Conservation (phyloP, 2,329 filamentous ascomycete species). For the Pestalotiopsis fici region DNA sequence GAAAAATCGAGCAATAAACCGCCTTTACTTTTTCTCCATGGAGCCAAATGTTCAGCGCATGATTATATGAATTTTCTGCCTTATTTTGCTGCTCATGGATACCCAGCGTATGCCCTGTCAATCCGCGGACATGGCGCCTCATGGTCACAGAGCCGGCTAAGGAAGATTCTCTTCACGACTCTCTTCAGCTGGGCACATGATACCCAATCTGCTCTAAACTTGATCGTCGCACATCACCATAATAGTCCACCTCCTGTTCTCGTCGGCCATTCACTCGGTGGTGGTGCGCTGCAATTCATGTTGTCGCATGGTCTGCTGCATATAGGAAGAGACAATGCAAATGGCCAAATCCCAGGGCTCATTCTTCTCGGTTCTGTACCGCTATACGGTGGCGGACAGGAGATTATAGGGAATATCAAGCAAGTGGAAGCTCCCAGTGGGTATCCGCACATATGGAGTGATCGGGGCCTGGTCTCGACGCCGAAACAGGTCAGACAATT, state of each 20-base stretch:
- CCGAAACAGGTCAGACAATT: conserved; percentile 8
- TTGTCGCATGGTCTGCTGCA: neutral
- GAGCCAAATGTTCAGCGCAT: conserved; percentile 12
- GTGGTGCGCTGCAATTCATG: conserved; percentile 12
- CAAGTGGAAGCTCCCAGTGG: neutral
- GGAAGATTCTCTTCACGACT: conserved; percentile 10
- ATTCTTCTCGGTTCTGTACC: conserved; percentile 13
- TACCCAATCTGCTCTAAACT: neutral
- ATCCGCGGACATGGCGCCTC: conserved; percentile 13
- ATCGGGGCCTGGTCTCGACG: conserved; percentile 8
- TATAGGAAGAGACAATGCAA: neutral
- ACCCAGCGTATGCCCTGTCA: conserved; percentile 12
- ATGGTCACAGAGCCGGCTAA: neutral
- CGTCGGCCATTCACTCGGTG: conserved; percentile 12
- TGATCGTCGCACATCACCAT: neutral
- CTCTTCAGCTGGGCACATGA: conserved; percentile 7
- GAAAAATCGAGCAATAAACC: neutral
- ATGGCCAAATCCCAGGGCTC: conserved; percentile 8
- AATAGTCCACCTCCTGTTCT: conserved; percentile 7
- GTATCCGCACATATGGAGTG: conserved; percentile 1
- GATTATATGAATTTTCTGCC: conserved; percentile 11
- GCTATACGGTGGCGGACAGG: conserved; percentile 7
- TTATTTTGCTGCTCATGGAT: conserved; percentile 11
- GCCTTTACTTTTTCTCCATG: conserved; percentile 14
- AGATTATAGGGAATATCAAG: conserved; percentile 11